These are phyloP conservation scores for Bipolaris zeicola DNA, from an alignment of 2,329 filamentous ascomycete species.

Conservation along the genomic window DNA sequence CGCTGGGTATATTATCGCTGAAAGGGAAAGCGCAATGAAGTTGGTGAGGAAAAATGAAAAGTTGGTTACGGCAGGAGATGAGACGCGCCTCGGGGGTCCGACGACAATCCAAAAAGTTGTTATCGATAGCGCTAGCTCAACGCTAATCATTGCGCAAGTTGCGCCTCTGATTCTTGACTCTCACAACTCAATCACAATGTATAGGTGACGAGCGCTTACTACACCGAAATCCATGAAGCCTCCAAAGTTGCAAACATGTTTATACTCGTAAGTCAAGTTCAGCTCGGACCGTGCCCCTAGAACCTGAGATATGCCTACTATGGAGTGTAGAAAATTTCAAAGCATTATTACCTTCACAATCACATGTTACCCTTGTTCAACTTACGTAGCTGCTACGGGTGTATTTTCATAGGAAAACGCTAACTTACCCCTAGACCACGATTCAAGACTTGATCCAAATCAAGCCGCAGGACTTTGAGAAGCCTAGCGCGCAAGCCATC, in stretches of 20 bases:
- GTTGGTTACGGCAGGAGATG: constrained; percentile 3
- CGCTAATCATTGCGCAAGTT: constrained; percentile 14
- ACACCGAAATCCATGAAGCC: constrained; percentile 34
- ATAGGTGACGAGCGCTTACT: constrained; percentile 19
- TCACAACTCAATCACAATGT: constrained; percentile 12
- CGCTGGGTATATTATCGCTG: not conserved
- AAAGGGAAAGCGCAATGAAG: not conserved
- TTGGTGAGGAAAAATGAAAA: not conserved
- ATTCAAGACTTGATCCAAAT: constrained; percentile 95
- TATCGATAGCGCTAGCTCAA: constrained; percentile 28
- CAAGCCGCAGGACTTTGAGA: constrained; percentile 83
- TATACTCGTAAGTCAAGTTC: constrained; percentile 43
- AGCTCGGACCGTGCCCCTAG: no score
- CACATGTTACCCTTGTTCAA: not conserved
- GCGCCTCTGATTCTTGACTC: constrained; percentile 7
- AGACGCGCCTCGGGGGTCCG: constrained; percentile 22
- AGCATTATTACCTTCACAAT: not conserved
- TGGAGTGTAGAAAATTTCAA: constrained; percentile 11
- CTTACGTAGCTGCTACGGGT: no score
- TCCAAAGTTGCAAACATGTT: constrained; percentile 39
- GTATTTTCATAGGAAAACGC: not conserved
- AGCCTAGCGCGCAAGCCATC: constrained; percentile 80
- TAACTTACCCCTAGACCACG: constrained; percentile 68
- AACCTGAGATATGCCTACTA: not conserved
- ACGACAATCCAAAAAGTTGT: constrained; percentile 15